Base-by-base conservation (phyloP, 768 basidiomycete species). In the Kwoniella europaea region DNA sequence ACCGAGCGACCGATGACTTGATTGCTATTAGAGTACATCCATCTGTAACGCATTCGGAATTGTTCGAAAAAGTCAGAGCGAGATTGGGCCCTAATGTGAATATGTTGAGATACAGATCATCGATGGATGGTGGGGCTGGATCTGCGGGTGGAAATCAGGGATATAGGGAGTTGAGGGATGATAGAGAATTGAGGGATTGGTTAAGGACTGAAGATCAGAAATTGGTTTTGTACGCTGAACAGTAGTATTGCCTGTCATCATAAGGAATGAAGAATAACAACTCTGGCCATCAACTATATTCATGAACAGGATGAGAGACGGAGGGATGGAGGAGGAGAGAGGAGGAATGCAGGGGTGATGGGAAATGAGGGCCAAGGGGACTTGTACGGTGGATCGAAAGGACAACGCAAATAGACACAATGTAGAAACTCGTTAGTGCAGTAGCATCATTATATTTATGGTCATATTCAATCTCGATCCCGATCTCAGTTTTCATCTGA, bases 1-100 rank as follows among this genome's bases (percentile, higher is more conserved):
- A 97, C 85, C 89, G 92, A 50, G 87, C 91, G 67, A 91, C 93
- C 27, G 95, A 98, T 80, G 97, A 99, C 83, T 86, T 98, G 65
- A 94, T 98, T 73, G 97, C 97, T 4, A 97, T 98, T 67, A 90
- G 97, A 15, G 96, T 98, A 35, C 94, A 96, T 80, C 97, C 97
- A 24, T 89, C 88, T 63, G 94, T 98, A 52, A 89, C 91, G 9
- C 91, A 92, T 78, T 86, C 84, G 10, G 93, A 96, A 79, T 86
- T 99, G 71, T 90, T 97, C 87, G 92, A 90, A 62, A 99, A 98
- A 85, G 92, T 98, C 43, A 90, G 93, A 77, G 88, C 91, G 44
- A 89, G 97, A 63, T 86, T 98, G 6, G 94, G 93, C 0, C 87
- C 87, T 15, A 90, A 91, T 70, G 87, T 96, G 44, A 85, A 80